Conservation (phyloP, 2,329 filamentous ascomycete species). For the Colletotrichum viniferum region DNA sequence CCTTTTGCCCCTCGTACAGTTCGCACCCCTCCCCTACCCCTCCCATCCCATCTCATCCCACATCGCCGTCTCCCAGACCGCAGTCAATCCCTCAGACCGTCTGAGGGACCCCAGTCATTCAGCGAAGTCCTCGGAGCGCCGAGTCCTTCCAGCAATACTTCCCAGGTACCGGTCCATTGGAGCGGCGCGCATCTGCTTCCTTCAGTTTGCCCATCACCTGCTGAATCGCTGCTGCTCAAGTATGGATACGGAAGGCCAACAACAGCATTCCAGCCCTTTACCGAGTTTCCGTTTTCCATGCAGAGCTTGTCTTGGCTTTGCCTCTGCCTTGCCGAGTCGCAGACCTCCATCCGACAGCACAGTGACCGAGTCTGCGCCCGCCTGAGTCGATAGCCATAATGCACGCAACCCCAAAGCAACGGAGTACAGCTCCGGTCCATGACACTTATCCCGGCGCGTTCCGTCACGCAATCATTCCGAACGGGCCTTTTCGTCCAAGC, state of each 20-base stretch:
- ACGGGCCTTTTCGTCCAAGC: background rate
- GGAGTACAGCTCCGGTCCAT: background rate
- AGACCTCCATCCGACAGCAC: background rate
- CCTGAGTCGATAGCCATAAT: background rate
- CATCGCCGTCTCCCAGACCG: background rate
- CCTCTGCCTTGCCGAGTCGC: background rate
- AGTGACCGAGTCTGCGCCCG: background rate
- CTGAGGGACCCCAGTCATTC: background rate
- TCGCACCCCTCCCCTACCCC: background rate
- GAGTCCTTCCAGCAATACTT: slow-evolving; percentile 1
- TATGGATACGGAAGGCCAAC: background rate
- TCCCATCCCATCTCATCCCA: slow-evolving; percentile 18
- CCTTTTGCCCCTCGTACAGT: background rate
- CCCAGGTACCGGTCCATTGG: slow-evolving; percentile 16
- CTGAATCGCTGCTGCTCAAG: background rate
- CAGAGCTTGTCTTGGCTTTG: background rate
- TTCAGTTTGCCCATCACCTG: background rate
- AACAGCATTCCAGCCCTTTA: background rate
- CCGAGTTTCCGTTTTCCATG: background rate
- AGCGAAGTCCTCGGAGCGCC: slow-evolving; percentile 4
- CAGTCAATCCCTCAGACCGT: background rate
- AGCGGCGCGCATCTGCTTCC: background rate
- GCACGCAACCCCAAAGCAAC: background rate
- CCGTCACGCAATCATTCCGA: background rate
- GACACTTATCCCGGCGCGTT: background rate